A percentile compares a stretch with the other conserved stretches of the same genome.
Evolutionary conservation across 148 eudicot species (phyloP).

Genomic region (Cornus suecica): DNA sequence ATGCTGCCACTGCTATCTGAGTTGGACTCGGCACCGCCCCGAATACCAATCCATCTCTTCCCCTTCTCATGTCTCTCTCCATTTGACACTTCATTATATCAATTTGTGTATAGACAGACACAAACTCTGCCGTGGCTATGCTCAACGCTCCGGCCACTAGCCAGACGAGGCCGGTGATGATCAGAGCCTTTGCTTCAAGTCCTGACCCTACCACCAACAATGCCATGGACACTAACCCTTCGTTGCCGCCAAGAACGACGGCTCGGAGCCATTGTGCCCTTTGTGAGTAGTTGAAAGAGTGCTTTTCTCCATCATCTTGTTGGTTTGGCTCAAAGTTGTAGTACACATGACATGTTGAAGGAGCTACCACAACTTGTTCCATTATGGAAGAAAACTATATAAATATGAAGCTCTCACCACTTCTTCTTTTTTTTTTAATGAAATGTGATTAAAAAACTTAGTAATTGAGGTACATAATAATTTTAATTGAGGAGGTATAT

Average conservation of each 20-base stretch:
- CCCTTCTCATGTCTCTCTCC: neutral
- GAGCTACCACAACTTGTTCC: neutral
- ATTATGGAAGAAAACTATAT: neutral
- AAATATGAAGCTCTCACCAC: too few species aligned
- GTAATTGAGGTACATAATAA: too few species aligned
- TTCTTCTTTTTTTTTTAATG: too few species aligned
- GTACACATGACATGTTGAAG: neutral
- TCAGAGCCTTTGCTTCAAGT: neutral
- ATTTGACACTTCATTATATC: neutral
- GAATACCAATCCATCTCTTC: neutral
- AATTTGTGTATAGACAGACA: neutral
- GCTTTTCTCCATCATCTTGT: neutral
- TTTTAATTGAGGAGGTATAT: too few species aligned
- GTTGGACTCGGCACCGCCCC: constrained; percentile 3
- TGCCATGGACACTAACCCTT: constrained; percentile 3
- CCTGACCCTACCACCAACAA: neutral
- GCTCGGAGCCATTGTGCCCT: constrained; percentile 14
- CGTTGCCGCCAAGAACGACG: constrained; percentile 13
- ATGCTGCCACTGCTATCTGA: constrained; percentile 10
- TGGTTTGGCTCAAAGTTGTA: neutral
- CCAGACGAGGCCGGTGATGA: neutral
- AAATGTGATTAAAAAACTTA: too few species aligned
- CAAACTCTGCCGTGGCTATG: constrained; percentile 1
- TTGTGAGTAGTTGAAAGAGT: constrained; percentile 2
- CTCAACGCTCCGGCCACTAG: constrained; percentile 12